Percentiles rank a stretch among this genome's conserved stretches.
Evolutionary conservation across 1,284 basidiomycete species (phyloP).

Genomic region (Malassezia obtusa): DNA sequence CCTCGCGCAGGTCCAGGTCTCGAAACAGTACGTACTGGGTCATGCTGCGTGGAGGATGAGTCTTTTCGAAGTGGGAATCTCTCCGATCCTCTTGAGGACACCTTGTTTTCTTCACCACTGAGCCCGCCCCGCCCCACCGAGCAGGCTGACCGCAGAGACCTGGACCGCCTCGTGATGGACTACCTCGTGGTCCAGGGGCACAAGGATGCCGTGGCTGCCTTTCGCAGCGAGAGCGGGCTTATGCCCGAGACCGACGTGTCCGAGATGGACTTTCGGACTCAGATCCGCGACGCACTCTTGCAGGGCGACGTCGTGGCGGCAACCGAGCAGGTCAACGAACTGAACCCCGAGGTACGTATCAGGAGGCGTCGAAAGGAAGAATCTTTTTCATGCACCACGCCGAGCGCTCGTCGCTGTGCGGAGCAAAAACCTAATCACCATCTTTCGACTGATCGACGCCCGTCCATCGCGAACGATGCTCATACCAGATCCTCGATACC

Average conservation of each 20-base stretch:
- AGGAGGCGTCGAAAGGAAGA: constrained; percentile 14
- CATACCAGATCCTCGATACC: constrained; percentile 75
- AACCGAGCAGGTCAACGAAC: constrained; percentile 81
- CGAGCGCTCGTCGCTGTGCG: constrained; percentile 53
- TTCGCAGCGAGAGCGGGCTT: constrained; percentile 75
- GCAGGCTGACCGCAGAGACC: constrained; percentile 57
- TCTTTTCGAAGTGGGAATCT: constrained; percentile 56
- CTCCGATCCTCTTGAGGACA: constrained; percentile 54
- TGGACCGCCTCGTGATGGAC: constrained; percentile 93
- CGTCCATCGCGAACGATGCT: not conserved
- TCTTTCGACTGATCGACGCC: constrained; percentile 19
- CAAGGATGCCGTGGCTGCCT: constrained; percentile 87
- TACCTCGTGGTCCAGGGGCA: constrained; percentile 96
- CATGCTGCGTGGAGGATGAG: constrained; percentile 49
- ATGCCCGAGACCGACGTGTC: constrained; percentile 67
- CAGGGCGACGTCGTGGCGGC: constrained; percentile 89
- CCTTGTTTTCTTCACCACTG: constrained; percentile 44
- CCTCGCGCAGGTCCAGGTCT: constrained; percentile 50
- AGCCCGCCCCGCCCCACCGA: constrained; percentile 47
- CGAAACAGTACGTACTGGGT: constrained; percentile 44
- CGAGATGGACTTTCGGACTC: constrained; percentile 84
- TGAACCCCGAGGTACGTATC: constrained; percentile 82
- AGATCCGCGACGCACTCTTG: constrained; percentile 83
- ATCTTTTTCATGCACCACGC: constrained; percentile 97
- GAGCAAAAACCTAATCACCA: constrained; percentile 19